Evolutionary conservation across 768 basidiomycete species (phyloP), one percentile per base, ranked within the genome.

Genomic region (Hortiboletus flavorubellus): DNA sequence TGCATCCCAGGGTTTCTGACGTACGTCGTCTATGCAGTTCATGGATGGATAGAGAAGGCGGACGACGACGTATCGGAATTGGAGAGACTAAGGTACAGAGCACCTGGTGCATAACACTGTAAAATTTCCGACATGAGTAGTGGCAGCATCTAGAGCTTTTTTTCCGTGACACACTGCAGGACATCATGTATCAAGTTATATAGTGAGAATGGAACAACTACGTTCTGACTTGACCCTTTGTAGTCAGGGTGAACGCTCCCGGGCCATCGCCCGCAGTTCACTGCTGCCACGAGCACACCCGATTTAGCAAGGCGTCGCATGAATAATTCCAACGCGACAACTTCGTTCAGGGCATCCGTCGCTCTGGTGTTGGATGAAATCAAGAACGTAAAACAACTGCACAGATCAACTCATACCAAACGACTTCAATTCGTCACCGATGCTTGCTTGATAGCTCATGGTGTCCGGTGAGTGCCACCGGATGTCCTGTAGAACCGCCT

Each of bases 61-160:
- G 74, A 78, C 60, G 69, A 77, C 58, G 76, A 75, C 33, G 74
- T 87, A 18, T 70, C 73, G 2, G 73, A 76, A 40, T 68, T 87
- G 30, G 81, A 86, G 64, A 69, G 66, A 14, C 68, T 86, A 68
- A 79, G 73, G 62, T 87, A 87, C 58, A 60, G 62, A 8, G 78
- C 83, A 10, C 79, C 76, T 26, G 82, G 85, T 6, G 83, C 84
- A 21, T 21, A 21, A 21, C 21, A 21, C 21, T 21, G 21, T 21
- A 21, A 21, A 21, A 21, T 21, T 21, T 21, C 21, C 21, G 21
- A 21, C 21, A 49, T 83, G 64, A 75, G 26, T 16, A 16, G 23
- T 5, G 16, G 29, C 30, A 31, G 30, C n/a, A 16, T 29, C 35
- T 3, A 21, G 21, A 21, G 1, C 21, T 21, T 21, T 31, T 31